These are phyloP conservation scores for Alternaria sp. DNA, from an alignment of 2,329 filamentous ascomycete species.

Conservation along the genomic window DNA sequence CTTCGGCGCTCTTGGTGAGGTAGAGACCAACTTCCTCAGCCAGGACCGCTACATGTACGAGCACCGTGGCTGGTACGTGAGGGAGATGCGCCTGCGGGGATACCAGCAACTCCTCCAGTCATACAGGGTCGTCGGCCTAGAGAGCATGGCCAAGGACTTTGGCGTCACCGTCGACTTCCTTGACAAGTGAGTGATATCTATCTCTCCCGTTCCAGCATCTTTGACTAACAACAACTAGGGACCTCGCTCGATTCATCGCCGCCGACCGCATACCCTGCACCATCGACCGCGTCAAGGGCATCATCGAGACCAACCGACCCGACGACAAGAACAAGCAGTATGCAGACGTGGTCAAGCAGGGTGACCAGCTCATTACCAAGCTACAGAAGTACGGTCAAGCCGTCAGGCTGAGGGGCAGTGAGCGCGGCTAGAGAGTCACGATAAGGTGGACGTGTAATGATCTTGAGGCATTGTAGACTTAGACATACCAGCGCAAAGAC, in stretches of 20 bases:
- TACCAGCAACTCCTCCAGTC: constrained; percentile 98
- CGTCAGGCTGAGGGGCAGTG: constrained; percentile 90
- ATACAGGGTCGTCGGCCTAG: constrained; percentile 94
- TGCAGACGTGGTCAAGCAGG: constrained; percentile 95
- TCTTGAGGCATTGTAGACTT: constrained; percentile 29
- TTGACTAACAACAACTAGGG: constrained; percentile 59
- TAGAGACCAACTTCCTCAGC: constrained; percentile 92
- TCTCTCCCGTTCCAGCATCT: background rate
- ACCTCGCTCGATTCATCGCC: constrained; percentile 96
- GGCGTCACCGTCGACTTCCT: constrained; percentile 96
- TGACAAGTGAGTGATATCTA: constrained; percentile 71
- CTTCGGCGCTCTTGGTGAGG: constrained; percentile 85
- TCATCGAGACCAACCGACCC: constrained; percentile 96
- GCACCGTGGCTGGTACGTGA: constrained; percentile 96
- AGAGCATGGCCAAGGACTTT: constrained; percentile 97
- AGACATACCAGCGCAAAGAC: constrained; percentile 21
- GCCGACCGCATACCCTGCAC: constrained; percentile 93
- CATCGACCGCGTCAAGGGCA: constrained; percentile 93
- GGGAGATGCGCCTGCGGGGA: constrained; percentile 94
- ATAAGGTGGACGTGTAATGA: constrained; percentile 25
- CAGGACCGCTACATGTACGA: constrained; percentile 95
- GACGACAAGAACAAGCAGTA: constrained; percentile 99
- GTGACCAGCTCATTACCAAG: constrained; percentile 97
- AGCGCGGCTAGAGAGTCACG: constrained; percentile 70
- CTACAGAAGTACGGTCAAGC: constrained; percentile 99